Evolutionary conservation across 805 yeast genomes (phyloP).

Genomic region (Wickerhamomyces canadensis): DNA sequence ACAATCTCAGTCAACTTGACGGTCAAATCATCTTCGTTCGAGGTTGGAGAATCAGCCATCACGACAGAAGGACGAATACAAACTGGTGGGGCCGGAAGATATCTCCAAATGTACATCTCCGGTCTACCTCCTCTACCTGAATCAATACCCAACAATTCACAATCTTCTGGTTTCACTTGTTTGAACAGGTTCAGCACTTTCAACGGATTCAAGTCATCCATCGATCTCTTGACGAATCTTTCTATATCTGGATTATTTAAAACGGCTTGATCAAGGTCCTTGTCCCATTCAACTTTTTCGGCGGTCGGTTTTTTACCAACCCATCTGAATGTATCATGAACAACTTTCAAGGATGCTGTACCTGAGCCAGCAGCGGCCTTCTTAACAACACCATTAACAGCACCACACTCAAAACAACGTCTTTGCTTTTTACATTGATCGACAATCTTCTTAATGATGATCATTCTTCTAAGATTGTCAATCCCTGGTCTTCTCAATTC

Average conservation of each 20-base stretch:
- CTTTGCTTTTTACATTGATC: constrained; percentile 97
- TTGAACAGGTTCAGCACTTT: constrained; percentile 84
- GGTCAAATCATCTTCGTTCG: constrained; percentile 96
- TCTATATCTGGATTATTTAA: constrained; percentile 82
- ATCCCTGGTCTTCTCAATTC: constrained; percentile 84
- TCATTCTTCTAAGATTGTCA: constrained; percentile 91
- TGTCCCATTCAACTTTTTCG: constrained; percentile 84
- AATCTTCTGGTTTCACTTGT: constrained; percentile 79
- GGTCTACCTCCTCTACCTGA: constrained; percentile 88
- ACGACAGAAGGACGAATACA: constrained; percentile 96
- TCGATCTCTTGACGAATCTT: constrained; percentile 76
- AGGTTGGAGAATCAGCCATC: constrained; percentile 83
- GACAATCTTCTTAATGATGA: constrained; percentile 68
- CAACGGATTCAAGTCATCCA: constrained; percentile 91
- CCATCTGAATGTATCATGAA: constrained; percentile 95
- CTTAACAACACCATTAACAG: constrained; percentile 93
- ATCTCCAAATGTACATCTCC: constrained; percentile 94
- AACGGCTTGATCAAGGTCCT: constrained; percentile 73
- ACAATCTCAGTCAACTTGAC: constrained; percentile 94
- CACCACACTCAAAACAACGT: constrained; percentile 81
- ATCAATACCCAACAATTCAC: constrained; percentile 89
- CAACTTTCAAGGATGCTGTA: constrained; percentile 89
- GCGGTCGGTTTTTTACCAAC: constrained; percentile 83
- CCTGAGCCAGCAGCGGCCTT: constrained; percentile 91
- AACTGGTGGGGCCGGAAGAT: constrained; percentile 97